Evolutionary conservation across 2,329 filamentous ascomycete species (phyloP), one percentile per base, ranked within the genome.

Genomic region (Penicillium sp.): DNA sequence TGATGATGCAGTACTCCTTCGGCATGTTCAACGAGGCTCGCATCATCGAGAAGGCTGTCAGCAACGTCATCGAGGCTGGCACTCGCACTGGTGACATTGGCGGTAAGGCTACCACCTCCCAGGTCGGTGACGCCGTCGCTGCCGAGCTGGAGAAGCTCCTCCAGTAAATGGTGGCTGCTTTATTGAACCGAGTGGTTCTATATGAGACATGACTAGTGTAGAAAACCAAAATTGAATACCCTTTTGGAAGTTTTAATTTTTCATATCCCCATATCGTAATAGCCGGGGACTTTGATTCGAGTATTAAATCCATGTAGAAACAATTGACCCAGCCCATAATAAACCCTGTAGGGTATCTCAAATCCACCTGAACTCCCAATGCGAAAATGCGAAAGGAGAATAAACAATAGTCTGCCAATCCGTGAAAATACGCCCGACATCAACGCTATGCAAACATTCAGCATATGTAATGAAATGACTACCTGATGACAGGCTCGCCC

Each of bases 1-100:
- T 97, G 92, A 90, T 99, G 88, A 83, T 97, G 68, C 88, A 91
- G 70, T 97, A 97, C 81, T 96, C 92, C 13, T 84, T 97, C 55
- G 86, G 87, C 67, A 84, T 92, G 62, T 86, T 89, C 26, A 81
- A 85, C 47, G 88, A 97, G 75, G 89, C 92, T 51, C 61, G 62
- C 48, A 42, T 64, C 39, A 63, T 65, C 26, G 63, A 65, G 58
- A 61, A 62, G 58, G 63, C 63, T 14, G 63, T 65, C 21, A 64
- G 62, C 56, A 65, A 82, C 51, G 88, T 90, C 48, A 88, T 97
- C 60, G 92, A 97, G 72, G 83, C 80, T 51, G 91, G 91, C 31
- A 75, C 92, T 44, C 82, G 86, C 59, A 97, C 93, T 14, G 88
- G 84, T 71, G 93, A 97, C 72, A 89, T 97, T 63, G 91, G 91